Evolutionary conservation across 2,329 filamentous ascomycete species (phyloP), one percentile per base, ranked within the genome.

Genomic region (Trichoderma lentiforme): DNA sequence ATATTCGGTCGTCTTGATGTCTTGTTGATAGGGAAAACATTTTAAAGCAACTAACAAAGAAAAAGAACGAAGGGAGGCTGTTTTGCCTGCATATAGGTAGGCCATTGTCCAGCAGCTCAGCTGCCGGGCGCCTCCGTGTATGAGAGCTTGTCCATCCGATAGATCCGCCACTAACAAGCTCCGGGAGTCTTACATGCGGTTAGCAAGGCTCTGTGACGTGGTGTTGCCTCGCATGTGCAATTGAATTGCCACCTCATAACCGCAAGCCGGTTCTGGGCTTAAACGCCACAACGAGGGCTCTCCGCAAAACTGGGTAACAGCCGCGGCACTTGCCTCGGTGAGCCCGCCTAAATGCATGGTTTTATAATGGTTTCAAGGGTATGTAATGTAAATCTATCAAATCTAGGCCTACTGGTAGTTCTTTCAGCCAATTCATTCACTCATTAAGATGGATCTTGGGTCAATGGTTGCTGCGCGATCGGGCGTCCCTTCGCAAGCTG

Each of bases 81-180:
- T 26, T n/a, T 47, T 58, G n/a, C 32, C 18, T n/a, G 32, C 30
- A 30, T 60, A 32, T 32, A 32, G 18, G 8, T 36, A 51, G 39
- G 36, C 36, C 26, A 43, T 43, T 43, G 56, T 51, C n/a, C 28
- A 32, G 26, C 36, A 26, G 66, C 21, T 18, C 28, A 12, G 34
- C 66, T 47, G 32, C 66, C 66, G 66, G 28, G 28, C 12, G 21
- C 9, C 34, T 47, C 66, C 57, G 66, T 51, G 28, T 1, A 9
- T 30, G 64, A 58, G 51, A 32, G 53, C 53, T 60, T 51, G 64
- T 26, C 57, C 36, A 70, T 70, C 66, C 66, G 66, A 21, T 70
- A 47, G 66, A 70, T 70, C 66, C 66, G 66, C 39, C 39, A 62
- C 66, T 62, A 66, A 63, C 36, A 60, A 60, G 30, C 34, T 57